phyloP scores from a whole-genome alignment of 2,329 filamentous ascomycete species.

The Fusarium coffeatum region DNA sequence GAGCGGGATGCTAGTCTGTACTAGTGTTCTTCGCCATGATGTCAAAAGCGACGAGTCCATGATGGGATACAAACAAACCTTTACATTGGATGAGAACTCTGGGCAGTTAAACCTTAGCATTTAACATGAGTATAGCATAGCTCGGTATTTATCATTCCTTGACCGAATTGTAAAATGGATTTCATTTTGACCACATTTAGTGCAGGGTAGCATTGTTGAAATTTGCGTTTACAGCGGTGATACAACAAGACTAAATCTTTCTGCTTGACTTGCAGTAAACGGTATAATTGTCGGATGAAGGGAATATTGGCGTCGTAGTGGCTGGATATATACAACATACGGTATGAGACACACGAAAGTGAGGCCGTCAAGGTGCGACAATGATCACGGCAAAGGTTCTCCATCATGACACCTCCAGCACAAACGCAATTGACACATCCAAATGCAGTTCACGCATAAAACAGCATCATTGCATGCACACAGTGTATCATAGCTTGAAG shows the following conservation, averaged over 20 bases:
- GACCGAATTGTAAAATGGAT: too few relatives aligned
- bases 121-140: too few relatives aligned
- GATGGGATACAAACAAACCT: too few relatives aligned
- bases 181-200: background rate
- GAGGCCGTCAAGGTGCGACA: background rate
- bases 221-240: background rate
- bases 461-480: background rate
- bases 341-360: background rate
- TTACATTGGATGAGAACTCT: too few relatives aligned
- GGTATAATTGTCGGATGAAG: background rate
- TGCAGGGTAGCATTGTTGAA: background rate
- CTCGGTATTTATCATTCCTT: too few relatives aligned
- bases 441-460: background rate
- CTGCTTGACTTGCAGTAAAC: background rate
- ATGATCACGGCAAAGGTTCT: background rate
- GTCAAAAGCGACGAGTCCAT: too few relatives aligned
- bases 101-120: too few relatives aligned
- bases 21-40: too few relatives aligned
- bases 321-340: background rate
- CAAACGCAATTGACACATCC: background rate
- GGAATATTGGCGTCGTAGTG: rapidly evolving
- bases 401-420: background rate
- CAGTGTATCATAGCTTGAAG: background rate
- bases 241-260: background rate
- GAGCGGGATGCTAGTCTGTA: too few relatives aligned